These are phyloP conservation scores for Elsinoe ampelina DNA, from an alignment of 2,329 filamentous ascomycete genomes.

Conservation along the genomic window DNA sequence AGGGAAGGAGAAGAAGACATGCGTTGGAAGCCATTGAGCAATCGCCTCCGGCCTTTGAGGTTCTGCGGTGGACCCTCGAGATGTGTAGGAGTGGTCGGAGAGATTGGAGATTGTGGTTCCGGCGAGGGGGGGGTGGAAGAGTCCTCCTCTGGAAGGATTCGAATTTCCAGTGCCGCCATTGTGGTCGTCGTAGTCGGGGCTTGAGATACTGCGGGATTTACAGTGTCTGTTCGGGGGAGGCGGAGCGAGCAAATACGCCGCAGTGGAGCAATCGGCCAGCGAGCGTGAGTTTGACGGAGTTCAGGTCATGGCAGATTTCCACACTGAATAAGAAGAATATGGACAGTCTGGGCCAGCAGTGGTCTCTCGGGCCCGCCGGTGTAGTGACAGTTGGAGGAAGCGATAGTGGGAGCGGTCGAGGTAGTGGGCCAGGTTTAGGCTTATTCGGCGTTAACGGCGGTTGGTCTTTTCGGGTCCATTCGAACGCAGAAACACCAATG, in stretches of 20 bases:
- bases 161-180: background rate
- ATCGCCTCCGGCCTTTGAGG: constrained; percentile 57
- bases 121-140: constrained; percentile 2
- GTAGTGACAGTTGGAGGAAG: background rate
- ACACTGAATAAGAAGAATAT: background rate
- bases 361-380: constrained; percentile 7
- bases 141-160: background rate
- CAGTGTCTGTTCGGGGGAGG: background rate
- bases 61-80: constrained; percentile 35
- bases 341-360: background rate
- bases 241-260: background rate
- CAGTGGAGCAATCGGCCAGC: background rate
- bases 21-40: constrained; percentile 66
- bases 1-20: constrained; percentile 75
- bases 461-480: background rate
- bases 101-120: background rate
- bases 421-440: background rate
- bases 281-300: background rate
- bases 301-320: constrained; percentile 4
- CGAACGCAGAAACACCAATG: background rate
- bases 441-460: constrained; percentile 4
- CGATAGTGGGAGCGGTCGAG: constrained; percentile 9
- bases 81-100: background rate
- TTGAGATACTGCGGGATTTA: background rate
- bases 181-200: background rate